Base-by-base conservation (phyloP, 2,329 filamentous ascomycete genomes). In the Mycosphaerella sp. region DNA sequence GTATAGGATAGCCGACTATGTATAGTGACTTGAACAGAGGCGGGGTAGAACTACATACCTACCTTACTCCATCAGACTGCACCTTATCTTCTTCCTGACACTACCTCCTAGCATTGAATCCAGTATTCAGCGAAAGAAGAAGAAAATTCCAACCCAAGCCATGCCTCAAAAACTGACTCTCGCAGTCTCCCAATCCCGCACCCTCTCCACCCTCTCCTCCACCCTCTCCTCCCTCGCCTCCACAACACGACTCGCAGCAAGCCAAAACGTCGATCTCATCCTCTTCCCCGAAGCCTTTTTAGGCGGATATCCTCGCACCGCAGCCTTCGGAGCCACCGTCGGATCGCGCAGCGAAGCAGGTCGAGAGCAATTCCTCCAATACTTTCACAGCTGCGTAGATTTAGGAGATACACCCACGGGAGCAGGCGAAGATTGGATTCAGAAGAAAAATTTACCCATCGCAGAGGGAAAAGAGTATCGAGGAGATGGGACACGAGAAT, bases 271-370 rank as follows among this genome's bases (percentile, higher is more conserved):
- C 12, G 75, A 93, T 68, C 78, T 96, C 47, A 78, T 96, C 29
- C 82, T 96, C 49, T 91, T 96, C 57, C 92, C 92, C 0, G 91
- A 97, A 74, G 91, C 91, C 21, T 95, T 89, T 67, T 79, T 96
- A 1, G 92, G 92, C 45, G 92, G 91, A 1, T 96, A 96, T 68
- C 92, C 92, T 14, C 85, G 91, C 9, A 89, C 86, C 14, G 85
- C 84, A 58, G 76, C 76, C 48, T 95, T 95, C 65, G 90, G 90
- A 4, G 83, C 83, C 45, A 78, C 80, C 1, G 78, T 95, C 5
- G 91, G 91, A 3, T 76, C 78, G 12, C 83, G 91, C 38, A 78
- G 80, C 0, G 74, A 79, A 2, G 74, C 78, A 46, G 91, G 90
- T 4, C 80, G 90, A 14, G 89, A 95, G 26, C 89, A 95, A 65